Evolutionary conservation across 345 rosid genomes (phyloP).

Genomic region (Boechera retrofracta): DNA sequence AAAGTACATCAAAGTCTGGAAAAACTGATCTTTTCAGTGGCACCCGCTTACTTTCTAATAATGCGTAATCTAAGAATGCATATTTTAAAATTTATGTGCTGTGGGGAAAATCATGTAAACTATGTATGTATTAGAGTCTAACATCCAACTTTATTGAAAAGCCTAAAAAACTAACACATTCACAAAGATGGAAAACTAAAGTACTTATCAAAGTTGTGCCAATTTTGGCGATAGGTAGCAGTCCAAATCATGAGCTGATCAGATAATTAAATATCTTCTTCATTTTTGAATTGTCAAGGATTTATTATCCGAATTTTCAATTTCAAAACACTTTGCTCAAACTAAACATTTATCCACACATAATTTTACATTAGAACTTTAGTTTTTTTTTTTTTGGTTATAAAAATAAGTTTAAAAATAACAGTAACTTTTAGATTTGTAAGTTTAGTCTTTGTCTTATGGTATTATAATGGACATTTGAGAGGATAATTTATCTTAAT

Average conservation of each 20-base stretch:
- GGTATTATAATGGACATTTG: not conserved
- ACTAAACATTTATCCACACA: constrained; percentile 3
- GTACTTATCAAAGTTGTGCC: constrained; percentile 41
- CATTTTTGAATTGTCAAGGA: not conserved
- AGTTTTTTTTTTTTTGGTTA: not conserved
- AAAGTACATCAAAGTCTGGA: not conserved
- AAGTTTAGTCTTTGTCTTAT: too few species aligned
- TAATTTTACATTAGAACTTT: not conserved
- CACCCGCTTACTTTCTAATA: constrained; percentile 1
- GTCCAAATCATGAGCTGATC: constrained; percentile 42
- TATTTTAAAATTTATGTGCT: constrained; percentile 19
- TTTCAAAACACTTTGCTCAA: not conserved
- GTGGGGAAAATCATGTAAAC: constrained; percentile 23
- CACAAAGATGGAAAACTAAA: constrained; percentile 32
- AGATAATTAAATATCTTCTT: constrained; percentile 16
- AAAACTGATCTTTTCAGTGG: not conserved
- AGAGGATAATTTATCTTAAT: not conserved
- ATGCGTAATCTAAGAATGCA: constrained; percentile 28
- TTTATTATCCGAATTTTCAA: not conserved
- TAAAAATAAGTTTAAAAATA: not conserved
- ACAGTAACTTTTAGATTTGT: not conserved
- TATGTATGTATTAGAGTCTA: constrained; percentile 41
- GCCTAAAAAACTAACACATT: constrained; percentile 37
- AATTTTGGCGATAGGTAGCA: constrained; percentile 42
- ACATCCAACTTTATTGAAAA: constrained; percentile 47